phyloP scores from a whole-genome alignment of 106 monocot species.

The Posidonia australis region DNA sequence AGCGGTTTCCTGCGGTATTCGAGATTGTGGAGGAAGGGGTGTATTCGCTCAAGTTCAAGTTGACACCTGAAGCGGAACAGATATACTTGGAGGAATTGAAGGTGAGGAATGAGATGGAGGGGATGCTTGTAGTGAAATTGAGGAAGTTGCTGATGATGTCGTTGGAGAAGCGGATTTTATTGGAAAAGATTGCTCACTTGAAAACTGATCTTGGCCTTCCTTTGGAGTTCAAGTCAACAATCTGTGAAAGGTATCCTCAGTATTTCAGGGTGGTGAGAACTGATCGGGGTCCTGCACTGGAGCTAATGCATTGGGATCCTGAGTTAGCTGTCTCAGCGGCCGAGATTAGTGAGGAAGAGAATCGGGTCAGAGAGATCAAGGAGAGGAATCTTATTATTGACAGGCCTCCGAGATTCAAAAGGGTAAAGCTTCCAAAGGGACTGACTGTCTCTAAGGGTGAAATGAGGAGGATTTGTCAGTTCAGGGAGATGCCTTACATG shows the following conservation, averaged over 20 bases:
- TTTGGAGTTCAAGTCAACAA: conserved; percentile 51
- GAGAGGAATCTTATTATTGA: conserved; percentile 86
- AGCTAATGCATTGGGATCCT: conserved; percentile 86
- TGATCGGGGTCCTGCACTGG: conserved; percentile 78
- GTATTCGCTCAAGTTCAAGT: conserved; percentile 65
- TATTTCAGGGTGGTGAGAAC: conserved; percentile 69
- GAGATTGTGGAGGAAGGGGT: conserved; percentile 95
- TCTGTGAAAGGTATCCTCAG: conserved; percentile 79
- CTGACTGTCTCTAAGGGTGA: conserved; percentile 80
- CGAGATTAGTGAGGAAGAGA: conserved; percentile 71
- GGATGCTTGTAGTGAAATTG: conserved; percentile 45
- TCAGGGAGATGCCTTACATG: conserved; percentile 74
- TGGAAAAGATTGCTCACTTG: conserved; percentile 86
- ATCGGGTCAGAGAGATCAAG: conserved; percentile 39
- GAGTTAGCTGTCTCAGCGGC: conserved; percentile 66
- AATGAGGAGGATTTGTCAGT: conserved; percentile 56
- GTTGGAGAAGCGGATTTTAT: conserved; percentile 57
- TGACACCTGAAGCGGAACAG: conserved; percentile 69
- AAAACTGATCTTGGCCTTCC: conserved; percentile 76
- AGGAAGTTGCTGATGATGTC: conserved; percentile 96
- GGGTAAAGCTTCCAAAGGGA: conserved; percentile 72
- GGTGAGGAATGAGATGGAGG: conserved; percentile 76
- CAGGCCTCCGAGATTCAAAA: conserved; percentile 65
- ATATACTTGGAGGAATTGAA: conserved; percentile 77
- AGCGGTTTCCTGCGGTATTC: conserved; percentile 80